A percentile compares a stretch with the other conserved stretches of the same genome.
phyloP scores from a whole-genome alignment of 495 filamentous ascomycete genomes.

The Evansstolkia leycettana region DNA sequence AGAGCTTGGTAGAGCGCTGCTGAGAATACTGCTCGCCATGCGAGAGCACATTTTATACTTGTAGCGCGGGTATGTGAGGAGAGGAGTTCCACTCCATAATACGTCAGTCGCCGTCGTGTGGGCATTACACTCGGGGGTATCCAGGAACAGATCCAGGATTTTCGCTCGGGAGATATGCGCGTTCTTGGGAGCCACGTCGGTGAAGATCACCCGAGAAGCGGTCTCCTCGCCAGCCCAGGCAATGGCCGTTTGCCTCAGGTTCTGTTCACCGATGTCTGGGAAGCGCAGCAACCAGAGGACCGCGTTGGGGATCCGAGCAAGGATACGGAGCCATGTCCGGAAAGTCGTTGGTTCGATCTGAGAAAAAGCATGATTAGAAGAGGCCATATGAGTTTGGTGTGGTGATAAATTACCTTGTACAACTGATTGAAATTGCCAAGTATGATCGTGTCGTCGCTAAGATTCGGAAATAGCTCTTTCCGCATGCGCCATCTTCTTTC shows the following conservation, averaged over 20 bases:
- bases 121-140: constrained; percentile 96
- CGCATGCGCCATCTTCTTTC: constrained; percentile 81
- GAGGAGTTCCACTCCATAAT: constrained; percentile 87
- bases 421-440: constrained; percentile 98
- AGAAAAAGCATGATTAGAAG: constrained; percentile 2
- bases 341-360: constrained; percentile 98
- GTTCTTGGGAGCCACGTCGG: constrained; percentile 91
- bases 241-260: constrained; percentile 67
- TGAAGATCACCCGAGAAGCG: constrained; percentile 88
- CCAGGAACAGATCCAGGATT: constrained; percentile 87
- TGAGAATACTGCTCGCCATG: constrained; percentile 91
- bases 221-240: constrained; percentile 79
- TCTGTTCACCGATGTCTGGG: constrained; percentile 81
- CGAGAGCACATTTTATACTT: constrained; percentile 98
- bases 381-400: background rate
- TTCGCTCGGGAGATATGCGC: constrained; percentile 88
- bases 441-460: constrained; percentile 79
- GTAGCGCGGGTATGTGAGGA: constrained; percentile 89
- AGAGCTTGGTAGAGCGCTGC: constrained; percentile 67
- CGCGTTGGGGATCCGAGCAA: constrained; percentile 74
- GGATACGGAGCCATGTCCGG: constrained; percentile 89
- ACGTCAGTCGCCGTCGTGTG: constrained; percentile 97
- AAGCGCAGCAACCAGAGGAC: constrained; percentile 95
- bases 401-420: constrained; percentile 64
- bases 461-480: constrained; percentile 79